These are phyloP conservation scores for Alternaria sp. DNA, from an alignment of 2,329 filamentous ascomycete genomes.

Conservation along the genomic window DNA sequence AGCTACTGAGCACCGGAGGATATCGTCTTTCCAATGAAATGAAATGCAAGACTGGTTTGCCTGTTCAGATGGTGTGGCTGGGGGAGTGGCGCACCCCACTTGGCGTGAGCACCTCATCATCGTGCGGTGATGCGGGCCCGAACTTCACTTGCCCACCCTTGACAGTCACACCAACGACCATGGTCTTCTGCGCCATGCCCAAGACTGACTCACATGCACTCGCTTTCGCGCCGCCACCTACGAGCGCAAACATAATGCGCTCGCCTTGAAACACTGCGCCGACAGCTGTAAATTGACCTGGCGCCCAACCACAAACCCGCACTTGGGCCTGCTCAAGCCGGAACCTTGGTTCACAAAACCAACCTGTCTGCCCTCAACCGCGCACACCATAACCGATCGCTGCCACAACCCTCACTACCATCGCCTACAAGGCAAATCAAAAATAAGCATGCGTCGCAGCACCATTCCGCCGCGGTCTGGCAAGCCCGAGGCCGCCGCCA, in stretches of 20 bases:
- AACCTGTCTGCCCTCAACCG: constrained; percentile 7
- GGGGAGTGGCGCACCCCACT: constrained; percentile 17
- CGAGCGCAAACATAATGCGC: constrained; percentile 31
- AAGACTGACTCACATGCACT: constrained; percentile 23
- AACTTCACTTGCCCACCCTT: constrained; percentile 27
- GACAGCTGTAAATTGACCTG: constrained; percentile 31
- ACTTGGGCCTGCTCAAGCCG: constrained; percentile 17
- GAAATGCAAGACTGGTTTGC: neutral
- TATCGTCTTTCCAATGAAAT: neutral
- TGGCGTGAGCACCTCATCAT: constrained; percentile 27
- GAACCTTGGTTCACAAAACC: constrained; percentile 19
- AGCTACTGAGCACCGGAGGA: constrained; percentile 35
- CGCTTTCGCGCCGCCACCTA: constrained; percentile 33
- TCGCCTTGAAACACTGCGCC: constrained; percentile 36
- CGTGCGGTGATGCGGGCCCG: constrained; percentile 19
- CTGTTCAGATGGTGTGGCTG: constrained; percentile 21
- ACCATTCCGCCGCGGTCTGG: constrained; percentile 38
- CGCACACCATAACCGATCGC: constrained; percentile 15
- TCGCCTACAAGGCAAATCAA: constrained; percentile 12
- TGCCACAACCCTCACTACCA: constrained; percentile 14
- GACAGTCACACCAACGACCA: constrained; percentile 20
- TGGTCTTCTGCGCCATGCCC: constrained; percentile 32
- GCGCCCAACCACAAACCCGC: constrained; percentile 37
- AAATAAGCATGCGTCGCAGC: constrained; percentile 44
- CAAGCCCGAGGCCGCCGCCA: constrained; percentile 33